Evolutionary conservation across 1,284 basidiomycete genomes (phyloP), one percentile per base, ranked within the genome.

Genomic region (Baeospora myosura): DNA sequence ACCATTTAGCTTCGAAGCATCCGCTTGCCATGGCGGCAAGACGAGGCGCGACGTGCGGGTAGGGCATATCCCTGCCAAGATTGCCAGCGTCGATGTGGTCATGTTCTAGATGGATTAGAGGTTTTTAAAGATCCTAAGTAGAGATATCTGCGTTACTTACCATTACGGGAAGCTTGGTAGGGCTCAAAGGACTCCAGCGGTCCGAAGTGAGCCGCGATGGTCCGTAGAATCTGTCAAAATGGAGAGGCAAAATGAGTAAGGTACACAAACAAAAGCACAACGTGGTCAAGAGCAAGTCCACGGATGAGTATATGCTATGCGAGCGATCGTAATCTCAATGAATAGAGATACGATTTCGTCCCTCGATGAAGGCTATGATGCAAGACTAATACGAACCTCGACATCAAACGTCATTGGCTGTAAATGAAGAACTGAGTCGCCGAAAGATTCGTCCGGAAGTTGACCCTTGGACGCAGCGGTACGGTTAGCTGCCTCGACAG

Each of bases 1-100:
- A 65, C 81, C 81, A 88, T 55, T 88, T 88, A 24, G 85, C 68
- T 54, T 83, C 81, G 76, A 81, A 88, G 44, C 79, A 77, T 5
- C 66, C 59, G 0, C 52, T 47, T 39, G 79, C 72, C 84, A 85
- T 86, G 11, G 52, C 49, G 5, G 65, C 38, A 22, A 65, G 68
- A 31, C 79, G 77, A 18, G 68, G 66, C 2, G 63, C 65, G 52
- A 78, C 61, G 50, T 85, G 81, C 4, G 74, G 79, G 38, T 52
- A 47, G 3, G 74, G 72, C 24, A 49, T 69, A 37, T 16, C 18
- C 11, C 37, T 4, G 12, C 10, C 12, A 3, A 25, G 12, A 20
- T 38, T n/a, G 8, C 11, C 18, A n/a, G 22, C 18, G 12, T 21
- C n/a, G 36, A 18, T 7, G 33, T 11, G 7, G 11, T 40, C 6